Percentiles rank a stretch among this genome's conserved stretches.
Evolutionary conservation across 225 moss, liverwort and hornwort species (phyloP).

Genomic region (Sphagnum tenellum): DNA sequence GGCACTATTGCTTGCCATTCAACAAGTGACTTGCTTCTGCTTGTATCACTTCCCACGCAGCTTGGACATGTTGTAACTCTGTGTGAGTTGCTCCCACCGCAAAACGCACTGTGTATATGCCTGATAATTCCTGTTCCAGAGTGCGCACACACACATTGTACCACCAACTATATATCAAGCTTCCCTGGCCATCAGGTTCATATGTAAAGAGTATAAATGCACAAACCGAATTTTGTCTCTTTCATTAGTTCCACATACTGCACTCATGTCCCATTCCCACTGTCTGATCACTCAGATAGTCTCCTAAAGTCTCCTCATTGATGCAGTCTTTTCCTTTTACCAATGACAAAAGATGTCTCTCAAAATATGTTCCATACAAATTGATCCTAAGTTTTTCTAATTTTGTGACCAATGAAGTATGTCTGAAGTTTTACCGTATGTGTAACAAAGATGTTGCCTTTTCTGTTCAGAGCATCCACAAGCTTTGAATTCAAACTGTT

Average conservation of each 20-base stretch:
- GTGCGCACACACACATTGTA: too few relatives aligned
- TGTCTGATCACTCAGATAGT: too few relatives aligned
- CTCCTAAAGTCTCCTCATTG: background rate
- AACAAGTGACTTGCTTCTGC: conserved; percentile 35
- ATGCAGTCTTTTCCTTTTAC: background rate
- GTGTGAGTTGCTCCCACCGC: conserved; percentile 53
- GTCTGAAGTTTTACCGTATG: conserved; percentile 39
- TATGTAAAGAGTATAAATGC: too few relatives aligned
- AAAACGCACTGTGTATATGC: conserved; percentile 48
- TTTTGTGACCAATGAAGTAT: too few relatives aligned
- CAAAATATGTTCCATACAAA: too few relatives aligned
- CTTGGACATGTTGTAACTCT: conserved; percentile 50
- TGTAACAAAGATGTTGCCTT: conserved; percentile 42
- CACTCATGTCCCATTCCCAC: background rate
- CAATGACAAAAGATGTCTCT: background rate
- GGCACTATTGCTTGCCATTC: background rate
- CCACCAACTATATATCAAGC: too few relatives aligned
- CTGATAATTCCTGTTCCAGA: conserved; percentile 36
- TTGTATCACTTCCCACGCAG: conserved; percentile 52
- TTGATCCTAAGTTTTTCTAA: too few relatives aligned
- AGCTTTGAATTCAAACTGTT: conserved; percentile 43
- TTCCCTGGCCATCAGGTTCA: too few relatives aligned
- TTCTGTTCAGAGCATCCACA: conserved; percentile 51
- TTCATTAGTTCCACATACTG: background rate
- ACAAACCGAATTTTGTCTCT: background rate